Conservation (phyloP, 2,329 filamentous ascomycete genomes). For the Aspergillus ibericus region DNA sequence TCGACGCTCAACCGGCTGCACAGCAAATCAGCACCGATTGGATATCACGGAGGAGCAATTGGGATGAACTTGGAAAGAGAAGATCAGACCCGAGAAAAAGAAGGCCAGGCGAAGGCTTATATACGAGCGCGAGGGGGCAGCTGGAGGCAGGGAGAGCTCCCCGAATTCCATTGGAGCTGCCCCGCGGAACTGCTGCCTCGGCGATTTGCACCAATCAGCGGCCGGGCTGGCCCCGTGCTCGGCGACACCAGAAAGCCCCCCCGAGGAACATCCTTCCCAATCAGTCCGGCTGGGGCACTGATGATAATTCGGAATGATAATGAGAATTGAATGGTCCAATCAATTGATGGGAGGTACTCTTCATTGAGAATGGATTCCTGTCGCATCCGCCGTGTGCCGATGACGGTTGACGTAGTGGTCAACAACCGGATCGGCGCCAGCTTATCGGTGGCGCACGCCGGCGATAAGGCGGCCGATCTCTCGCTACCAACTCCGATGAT, state of each 20-base stretch:
- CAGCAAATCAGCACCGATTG: not conserved
- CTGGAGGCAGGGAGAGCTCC: not conserved
- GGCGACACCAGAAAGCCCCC: not conserved
- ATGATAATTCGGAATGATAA: not conserved
- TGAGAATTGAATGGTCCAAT: not conserved
- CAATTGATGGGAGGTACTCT: not conserved
- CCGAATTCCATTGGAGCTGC: not conserved
- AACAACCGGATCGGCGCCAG: not conserved
- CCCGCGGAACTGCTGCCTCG: slow-evolving; percentile 6
- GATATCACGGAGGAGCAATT: not conserved
- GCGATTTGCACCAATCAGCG: slow-evolving; percentile 14
- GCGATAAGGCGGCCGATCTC: not conserved
- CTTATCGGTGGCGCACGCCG: not conserved
- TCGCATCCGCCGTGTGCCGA: not conserved
- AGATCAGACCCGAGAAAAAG: not conserved
- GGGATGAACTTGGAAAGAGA: not conserved
- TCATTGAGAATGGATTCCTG: not conserved
- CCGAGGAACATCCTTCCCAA: not conserved
- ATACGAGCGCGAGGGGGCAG: slow-evolving; percentile 4
- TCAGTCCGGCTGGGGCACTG: not conserved
- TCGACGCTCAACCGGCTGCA: not conserved
- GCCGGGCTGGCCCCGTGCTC: not conserved
- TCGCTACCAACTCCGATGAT: not conserved
- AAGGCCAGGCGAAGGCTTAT: slow-evolving; percentile 4
- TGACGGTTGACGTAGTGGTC: not conserved